Percentiles rank a stretch among this genome's conserved stretches.
These are phyloP conservation scores for Lactarius hatsudake DNA, from an alignment of 768 basidiomycete genomes.

Conservation along the genomic window DNA sequence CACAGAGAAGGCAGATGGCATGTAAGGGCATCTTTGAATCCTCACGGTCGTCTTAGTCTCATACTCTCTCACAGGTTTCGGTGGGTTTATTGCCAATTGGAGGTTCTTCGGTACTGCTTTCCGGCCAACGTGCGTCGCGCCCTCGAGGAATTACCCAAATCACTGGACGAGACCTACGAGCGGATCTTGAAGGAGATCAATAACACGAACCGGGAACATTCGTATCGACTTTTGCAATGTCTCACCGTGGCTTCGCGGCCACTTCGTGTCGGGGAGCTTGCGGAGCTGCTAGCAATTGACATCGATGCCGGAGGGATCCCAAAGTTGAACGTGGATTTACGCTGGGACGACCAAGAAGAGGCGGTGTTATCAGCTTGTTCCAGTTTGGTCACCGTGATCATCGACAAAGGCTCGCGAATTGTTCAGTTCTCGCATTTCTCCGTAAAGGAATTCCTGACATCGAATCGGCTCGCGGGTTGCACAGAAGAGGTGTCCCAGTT, in stretches of 20 bases:
- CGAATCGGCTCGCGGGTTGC: background rate
- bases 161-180: background rate
- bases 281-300: background rate
- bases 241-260: background rate
- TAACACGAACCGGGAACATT: background rate
- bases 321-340: background rate
- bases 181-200: constrained; percentile 2
- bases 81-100: constrained; percentile 10
- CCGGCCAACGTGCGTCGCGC: background rate
- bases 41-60: background rate
- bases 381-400: background rate
- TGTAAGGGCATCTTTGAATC: background rate
- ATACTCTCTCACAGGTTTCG: background rate
- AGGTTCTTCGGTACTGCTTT: constrained; percentile 3
- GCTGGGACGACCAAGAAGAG: background rate
- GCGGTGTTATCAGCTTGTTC: background rate
- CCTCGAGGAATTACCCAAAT: constrained; percentile 1
- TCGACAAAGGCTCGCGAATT: background rate
- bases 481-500: background rate
- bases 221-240: background rate
- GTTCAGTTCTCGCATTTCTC: background rate
- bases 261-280: background rate
- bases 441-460: background rate
- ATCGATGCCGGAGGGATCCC: background rate
- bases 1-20: background rate